A percentile compares a stretch with the other conserved stretches of the same genome.
These are phyloP conservation scores for Sugiyamaella floridensis DNA, from an alignment of 805 yeast species.

Conservation along the genomic window DNA sequence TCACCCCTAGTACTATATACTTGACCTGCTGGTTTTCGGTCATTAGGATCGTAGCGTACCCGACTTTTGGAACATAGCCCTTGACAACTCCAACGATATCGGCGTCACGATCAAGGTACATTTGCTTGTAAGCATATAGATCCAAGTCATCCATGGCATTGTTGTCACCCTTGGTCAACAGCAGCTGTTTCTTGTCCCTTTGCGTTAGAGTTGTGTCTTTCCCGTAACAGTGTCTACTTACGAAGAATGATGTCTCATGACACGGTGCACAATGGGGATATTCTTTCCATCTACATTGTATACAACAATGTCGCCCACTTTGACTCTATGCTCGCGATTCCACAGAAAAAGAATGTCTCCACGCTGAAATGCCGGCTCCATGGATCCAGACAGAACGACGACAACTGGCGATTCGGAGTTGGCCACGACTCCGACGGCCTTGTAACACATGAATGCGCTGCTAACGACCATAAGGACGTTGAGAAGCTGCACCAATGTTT, in stretches of 20 bases:
- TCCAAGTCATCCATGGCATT: constrained; percentile 87
- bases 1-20: constrained; percentile 63
- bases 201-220: constrained; percentile 4
- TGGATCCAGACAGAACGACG: constrained; percentile 94
- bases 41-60: constrained; percentile 84
- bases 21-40: constrained; percentile 84
- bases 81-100: constrained; percentile 85
- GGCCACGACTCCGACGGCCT: constrained; percentile 64
- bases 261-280: constrained; percentile 97
- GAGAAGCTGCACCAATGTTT: constrained; percentile 43
- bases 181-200: constrained; percentile 46
- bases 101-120: constrained; percentile 63
- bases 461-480: constrained; percentile 73
- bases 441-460: constrained; percentile 90
- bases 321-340: constrained; percentile 64
- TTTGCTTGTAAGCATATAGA: constrained; percentile 68
- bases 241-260: constrained; percentile 69
- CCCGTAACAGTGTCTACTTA: constrained; percentile 19
- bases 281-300: constrained; percentile 71
- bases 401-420: constrained; percentile 90
- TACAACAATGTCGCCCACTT: constrained; percentile 91
- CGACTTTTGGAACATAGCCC: constrained; percentile 83
- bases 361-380: constrained; percentile 99
- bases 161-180: constrained; percentile 94
- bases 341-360: constrained; percentile 90